Evolutionary conservation across 73 alveolate species (phyloP).

Genomic region (Symbiodinium natans): DNA sequence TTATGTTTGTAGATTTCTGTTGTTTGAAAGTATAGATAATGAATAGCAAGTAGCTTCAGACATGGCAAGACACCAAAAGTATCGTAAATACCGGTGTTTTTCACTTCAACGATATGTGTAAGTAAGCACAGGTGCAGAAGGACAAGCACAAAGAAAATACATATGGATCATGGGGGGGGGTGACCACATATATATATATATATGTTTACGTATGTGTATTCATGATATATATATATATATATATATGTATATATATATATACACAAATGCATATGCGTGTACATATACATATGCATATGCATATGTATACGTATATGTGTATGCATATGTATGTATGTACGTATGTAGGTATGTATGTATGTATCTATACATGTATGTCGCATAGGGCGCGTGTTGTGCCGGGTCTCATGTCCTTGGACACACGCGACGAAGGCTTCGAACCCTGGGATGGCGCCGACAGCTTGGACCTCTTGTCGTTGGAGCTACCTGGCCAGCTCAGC

Average conservation of each 20-base stretch:
- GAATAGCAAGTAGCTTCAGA: too few relatives aligned
- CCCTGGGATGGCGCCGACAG: slow-evolving; percentile 61
- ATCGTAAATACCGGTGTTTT: too few relatives aligned
- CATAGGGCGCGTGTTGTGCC: not conserved
- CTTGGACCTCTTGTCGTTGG: slow-evolving; percentile 6
- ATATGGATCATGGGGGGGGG: too few relatives aligned
- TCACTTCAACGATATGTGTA: too few relatives aligned
- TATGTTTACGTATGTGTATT: not conserved
- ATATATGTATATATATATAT: too few relatives aligned
- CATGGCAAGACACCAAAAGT: too few relatives aligned
- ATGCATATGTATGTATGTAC: not conserved
- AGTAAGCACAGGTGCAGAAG: too few relatives aligned
- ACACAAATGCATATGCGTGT: not conserved
- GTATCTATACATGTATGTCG: not conserved
- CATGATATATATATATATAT: not conserved
- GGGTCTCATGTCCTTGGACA: not conserved
- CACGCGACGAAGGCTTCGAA: not conserved
- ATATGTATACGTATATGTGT: not conserved
- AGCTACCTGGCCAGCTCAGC: not conserved
- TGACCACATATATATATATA: not conserved
- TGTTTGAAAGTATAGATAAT: too few relatives aligned
- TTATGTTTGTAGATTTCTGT: too few relatives aligned
- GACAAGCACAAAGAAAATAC: too few relatives aligned
- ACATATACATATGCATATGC: not conserved
- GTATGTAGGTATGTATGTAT: not conserved